phyloP scores from a whole-genome alignment of 768 basidiomycete genomes.

The Suillus brevipes region DNA sequence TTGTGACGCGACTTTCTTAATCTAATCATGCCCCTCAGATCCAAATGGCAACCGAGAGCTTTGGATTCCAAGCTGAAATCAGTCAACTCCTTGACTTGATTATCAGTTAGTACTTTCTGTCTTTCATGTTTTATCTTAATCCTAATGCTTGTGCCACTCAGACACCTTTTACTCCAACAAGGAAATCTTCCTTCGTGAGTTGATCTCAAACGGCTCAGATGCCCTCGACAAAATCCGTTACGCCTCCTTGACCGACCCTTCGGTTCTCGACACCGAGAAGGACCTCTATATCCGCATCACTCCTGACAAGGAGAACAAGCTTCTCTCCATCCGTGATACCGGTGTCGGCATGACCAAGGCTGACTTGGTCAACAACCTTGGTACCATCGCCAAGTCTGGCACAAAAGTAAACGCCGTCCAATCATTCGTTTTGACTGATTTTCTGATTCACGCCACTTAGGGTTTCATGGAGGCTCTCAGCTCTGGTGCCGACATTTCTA shows the following conservation, averaged over 20 bases:
- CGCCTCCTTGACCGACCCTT: constrained; percentile 90
- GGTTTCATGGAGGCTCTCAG: constrained; percentile 99
- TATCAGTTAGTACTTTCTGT: constrained; percentile 69
- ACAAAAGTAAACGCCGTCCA: constrained; percentile 62
- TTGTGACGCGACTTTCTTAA: background rate
- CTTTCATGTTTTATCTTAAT: constrained; percentile 1
- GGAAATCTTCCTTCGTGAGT: constrained; percentile 98
- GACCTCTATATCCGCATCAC: constrained; percentile 93
- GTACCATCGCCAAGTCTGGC: constrained; percentile 93
- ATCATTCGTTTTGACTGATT: constrained; percentile 2
- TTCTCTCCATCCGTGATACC: constrained; percentile 88
- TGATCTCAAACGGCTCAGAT: constrained; percentile 97
- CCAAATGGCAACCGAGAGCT: constrained; percentile 79
- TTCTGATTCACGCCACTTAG: constrained; percentile 37
- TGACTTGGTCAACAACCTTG: constrained; percentile 98
- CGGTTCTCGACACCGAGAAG: constrained; percentile 85
- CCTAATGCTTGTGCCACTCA: constrained; percentile 28
- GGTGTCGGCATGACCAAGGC: constrained; percentile 99
- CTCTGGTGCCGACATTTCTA: constrained; percentile 87
- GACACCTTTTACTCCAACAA: constrained; percentile 99
- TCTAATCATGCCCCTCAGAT: constrained; percentile 23
- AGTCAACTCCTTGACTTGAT: constrained; percentile 97
- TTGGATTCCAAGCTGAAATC: constrained; percentile 99
- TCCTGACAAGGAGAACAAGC: constrained; percentile 95
- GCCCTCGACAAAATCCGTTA: constrained; percentile 99